Percentiles rank a stretch among this genome's conserved stretches.
Evolutionary conservation across 768 basidiomycete genomes (phyloP).

Genomic region (Leccinum imitatum): DNA sequence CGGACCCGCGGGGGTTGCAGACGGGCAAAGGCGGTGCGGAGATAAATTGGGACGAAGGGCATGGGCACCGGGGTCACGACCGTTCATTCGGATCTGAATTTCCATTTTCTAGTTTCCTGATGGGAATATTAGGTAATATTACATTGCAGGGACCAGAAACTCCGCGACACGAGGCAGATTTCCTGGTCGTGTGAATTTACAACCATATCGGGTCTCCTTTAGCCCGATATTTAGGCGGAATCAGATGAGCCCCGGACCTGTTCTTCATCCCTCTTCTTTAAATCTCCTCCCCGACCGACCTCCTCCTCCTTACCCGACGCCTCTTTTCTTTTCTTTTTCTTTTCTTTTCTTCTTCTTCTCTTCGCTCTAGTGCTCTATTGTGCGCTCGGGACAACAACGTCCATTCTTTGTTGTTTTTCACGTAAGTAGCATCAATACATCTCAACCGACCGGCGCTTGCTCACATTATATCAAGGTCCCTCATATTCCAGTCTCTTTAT

Average conservation of each 20-base stretch:
- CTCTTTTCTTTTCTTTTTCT: conserved; percentile 34
- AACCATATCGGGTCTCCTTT: conserved; percentile 16
- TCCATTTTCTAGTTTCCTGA: conserved; percentile 6
- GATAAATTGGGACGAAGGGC: conserved; percentile 24
- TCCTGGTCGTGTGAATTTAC: conserved; percentile 4
- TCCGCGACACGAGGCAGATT: conserved; percentile 35
- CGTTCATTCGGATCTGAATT: conserved; percentile 7
- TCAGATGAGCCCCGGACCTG: conserved; percentile 23
- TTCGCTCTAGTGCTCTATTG: conserved; percentile 34
- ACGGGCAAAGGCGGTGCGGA: conserved; percentile 16
- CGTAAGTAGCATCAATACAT: conserved; percentile 25
- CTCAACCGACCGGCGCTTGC: neutral
- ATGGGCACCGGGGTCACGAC: conserved; percentile 30
- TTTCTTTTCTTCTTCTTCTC: conserved; percentile 24
- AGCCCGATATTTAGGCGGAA: conserved; percentile 35
- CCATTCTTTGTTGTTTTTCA: conserved; percentile 32
- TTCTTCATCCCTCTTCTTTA: conserved; percentile 31
- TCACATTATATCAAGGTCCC: conserved; percentile 19
- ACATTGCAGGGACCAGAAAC: conserved; percentile 33
- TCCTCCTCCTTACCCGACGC: conserved; percentile 39
- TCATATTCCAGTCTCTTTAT: conserved; percentile 35
- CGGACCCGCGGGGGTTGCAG: conserved; percentile 30
- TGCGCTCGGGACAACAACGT: conserved; percentile 34
- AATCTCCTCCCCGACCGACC: conserved; percentile 21
- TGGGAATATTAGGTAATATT: conserved; percentile 33